A percentile compares a stretch with the other conserved stretches of the same genome.
These are phyloP conservation scores for Paxillus ammoniavirescens DNA, from an alignment of 768 basidiomycete genomes.

Conservation along the genomic window DNA sequence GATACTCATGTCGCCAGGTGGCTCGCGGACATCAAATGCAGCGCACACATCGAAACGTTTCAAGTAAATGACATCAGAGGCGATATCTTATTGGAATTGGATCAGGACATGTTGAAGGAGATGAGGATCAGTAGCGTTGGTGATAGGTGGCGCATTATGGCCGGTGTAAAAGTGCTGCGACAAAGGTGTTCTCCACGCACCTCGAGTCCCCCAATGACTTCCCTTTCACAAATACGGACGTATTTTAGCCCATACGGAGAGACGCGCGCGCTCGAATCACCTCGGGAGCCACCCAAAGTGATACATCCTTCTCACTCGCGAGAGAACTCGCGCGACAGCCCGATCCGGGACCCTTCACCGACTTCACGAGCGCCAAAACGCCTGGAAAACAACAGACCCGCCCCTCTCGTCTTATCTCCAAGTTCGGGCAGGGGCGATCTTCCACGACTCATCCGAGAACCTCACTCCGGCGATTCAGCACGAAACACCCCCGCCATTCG, in stretches of 20 bases:
- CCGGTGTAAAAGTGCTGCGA: conserved; percentile 78
- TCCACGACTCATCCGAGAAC: conserved; percentile 70
- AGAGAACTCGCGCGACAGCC: conserved; percentile 18
- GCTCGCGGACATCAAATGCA: conserved; percentile 77
- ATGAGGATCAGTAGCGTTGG: conserved; percentile 90
- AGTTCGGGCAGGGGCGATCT: conserved; percentile 57
- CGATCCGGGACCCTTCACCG: conserved; percentile 21
- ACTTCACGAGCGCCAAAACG: conserved; percentile 41
- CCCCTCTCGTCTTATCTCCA: conserved; percentile 73
- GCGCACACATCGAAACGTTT: conserved; percentile 65
- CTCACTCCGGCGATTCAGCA: conserved; percentile 50
- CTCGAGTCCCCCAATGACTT: not conserved
- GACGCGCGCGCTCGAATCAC: conserved; percentile 1
- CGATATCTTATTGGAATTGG: conserved; percentile 87
- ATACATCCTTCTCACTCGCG: conserved; percentile 22
- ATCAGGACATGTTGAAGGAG: conserved; percentile 84
- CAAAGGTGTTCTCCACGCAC: conserved; percentile 44
- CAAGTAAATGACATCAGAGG: conserved; percentile 88
- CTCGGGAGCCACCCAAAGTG: conserved; percentile 2
- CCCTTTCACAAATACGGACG: not conserved
- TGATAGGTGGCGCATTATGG: conserved; percentile 84
- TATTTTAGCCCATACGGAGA: conserved; percentile 1
- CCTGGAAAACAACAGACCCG: conserved; percentile 61
- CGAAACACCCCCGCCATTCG: conserved; percentile 26
- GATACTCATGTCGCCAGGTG: conserved; percentile 74